Evolutionary conservation across 2,329 filamentous ascomycete genomes (phyloP).

Genomic region (Talaromyces sp.): DNA sequence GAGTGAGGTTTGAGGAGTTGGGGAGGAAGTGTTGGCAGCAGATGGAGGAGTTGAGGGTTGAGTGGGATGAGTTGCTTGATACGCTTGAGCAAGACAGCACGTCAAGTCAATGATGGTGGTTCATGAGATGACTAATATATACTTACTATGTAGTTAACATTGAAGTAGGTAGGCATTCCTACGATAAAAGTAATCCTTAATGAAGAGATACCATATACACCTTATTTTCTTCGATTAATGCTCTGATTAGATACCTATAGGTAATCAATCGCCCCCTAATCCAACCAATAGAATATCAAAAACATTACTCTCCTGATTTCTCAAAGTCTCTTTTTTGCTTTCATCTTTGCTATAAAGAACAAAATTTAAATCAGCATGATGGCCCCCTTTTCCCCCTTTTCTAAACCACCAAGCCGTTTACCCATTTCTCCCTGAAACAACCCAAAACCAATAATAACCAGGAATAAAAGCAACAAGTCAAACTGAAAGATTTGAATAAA

Average conservation of each 20-base stretch:
- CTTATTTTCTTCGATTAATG: too few relatives aligned
- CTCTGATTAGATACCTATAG: too few relatives aligned
- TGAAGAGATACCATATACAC: neutral
- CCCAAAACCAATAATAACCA: neutral
- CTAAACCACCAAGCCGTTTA: neutral
- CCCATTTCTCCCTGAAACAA: neutral
- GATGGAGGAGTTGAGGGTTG: constrained; percentile 39
- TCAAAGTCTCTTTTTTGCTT: too few relatives aligned
- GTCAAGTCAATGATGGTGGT: neutral
- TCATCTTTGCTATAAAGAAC: neutral
- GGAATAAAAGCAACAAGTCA: neutral
- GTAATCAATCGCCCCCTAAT: too few relatives aligned
- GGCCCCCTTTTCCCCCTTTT: neutral
- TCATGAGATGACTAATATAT: neutral
- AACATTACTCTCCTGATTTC: too few relatives aligned
- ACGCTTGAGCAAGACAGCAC: constrained; percentile 22
- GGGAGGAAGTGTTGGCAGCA: constrained; percentile 38
- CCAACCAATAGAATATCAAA: too few relatives aligned
- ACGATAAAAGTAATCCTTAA: neutral
- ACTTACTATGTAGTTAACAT: neutral
- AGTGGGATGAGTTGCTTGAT: constrained; percentile 39
- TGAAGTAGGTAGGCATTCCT: neutral
- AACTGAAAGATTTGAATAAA: neutral
- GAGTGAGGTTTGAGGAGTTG: constrained; percentile 35
- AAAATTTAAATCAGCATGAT: neutral